Conservation (phyloP, 306 rosid species). For the Malus fusca region DNA sequence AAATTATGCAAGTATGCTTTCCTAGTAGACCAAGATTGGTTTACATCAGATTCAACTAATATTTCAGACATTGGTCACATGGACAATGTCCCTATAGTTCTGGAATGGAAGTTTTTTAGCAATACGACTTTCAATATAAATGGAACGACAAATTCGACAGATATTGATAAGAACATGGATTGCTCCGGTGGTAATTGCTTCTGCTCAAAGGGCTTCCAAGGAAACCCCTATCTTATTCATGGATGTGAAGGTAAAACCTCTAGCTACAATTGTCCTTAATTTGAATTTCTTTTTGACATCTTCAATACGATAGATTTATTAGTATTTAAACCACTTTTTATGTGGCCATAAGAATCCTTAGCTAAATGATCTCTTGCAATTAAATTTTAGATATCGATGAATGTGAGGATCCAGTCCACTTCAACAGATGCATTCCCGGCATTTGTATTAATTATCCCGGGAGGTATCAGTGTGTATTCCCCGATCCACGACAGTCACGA, state of each 20-base stretch:
- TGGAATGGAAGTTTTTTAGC: background rate
- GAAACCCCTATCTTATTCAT: background rate
- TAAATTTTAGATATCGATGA: background rate
- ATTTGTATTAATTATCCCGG: background rate
- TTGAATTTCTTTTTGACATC: background rate
- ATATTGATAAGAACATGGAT: background rate
- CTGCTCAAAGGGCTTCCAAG: background rate
- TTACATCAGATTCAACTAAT: background rate
- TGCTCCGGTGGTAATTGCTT: background rate
- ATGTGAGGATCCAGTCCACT: background rate
- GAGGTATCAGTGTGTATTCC: background rate
- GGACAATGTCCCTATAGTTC: background rate
- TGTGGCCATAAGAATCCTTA: background rate
- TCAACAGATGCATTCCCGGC: background rate
- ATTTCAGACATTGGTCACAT: background rate
- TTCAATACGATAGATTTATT: too few species aligned
- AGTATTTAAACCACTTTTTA: background rate
- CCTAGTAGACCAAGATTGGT: background rate
- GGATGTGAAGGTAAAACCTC: conserved; percentile 4
- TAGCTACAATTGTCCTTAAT: too few species aligned
- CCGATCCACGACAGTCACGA: background rate
- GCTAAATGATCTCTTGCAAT: too few species aligned
- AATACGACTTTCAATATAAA: too few species aligned
- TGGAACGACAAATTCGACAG: too few species aligned
- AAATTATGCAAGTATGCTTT: background rate